Base-by-base conservation (phyloP, 1,284 basidiomycete genomes). In the Pholiota adiposa region DNA sequence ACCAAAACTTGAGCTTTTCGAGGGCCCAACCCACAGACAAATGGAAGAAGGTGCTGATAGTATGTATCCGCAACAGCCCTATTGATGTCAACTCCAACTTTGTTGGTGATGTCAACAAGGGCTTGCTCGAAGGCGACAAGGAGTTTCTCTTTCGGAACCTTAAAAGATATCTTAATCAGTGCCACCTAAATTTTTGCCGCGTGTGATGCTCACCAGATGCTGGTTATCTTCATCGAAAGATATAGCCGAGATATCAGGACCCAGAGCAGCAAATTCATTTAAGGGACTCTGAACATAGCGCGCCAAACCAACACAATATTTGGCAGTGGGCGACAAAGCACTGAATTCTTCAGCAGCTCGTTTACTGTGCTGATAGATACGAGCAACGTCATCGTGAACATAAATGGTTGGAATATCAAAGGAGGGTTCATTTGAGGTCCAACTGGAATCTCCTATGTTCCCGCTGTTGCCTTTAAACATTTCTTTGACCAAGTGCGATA, bases 11-110 rank as follows among this genome's bases (percentile, higher is more conserved):
- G 89, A 9, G 97, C 94, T 75, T 99, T 99, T 60, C 97, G 87
- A 14, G 96, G 97, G 6, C 97, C 97, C 50, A 99, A 83, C 36
- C 97, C 97, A 66, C 95, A 90, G 33, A 99, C 87, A 70, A 93
- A 98, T 0, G 92, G 95, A 11, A 99, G 82, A 55, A 98, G 84
- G 51, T 90, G 83, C 66, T 93, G 90, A 68, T 96, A 93, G 73
- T 98, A 98, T 1, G 87, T 72, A 73, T 97, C 93, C 1, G 87
- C 87, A 27, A 95, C 88, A 31, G 94, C 93, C 29, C 89, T 89
- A 73, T 99, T 98, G 77, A 99, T 92, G 72, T 98, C 96, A 46
- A 99, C 94, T 23, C 97, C 97, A 63, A 96, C 90, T 68, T 88
- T 89, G 77, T 96, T 98, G 62, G 94, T 91, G 18, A 93, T 81